A percentile compares a stretch with the other conserved stretches of the same genome.
These are phyloP conservation scores for Citrullus mucosospermus DNA, from an alignment of 306 rosid species.

Conservation along the genomic window DNA sequence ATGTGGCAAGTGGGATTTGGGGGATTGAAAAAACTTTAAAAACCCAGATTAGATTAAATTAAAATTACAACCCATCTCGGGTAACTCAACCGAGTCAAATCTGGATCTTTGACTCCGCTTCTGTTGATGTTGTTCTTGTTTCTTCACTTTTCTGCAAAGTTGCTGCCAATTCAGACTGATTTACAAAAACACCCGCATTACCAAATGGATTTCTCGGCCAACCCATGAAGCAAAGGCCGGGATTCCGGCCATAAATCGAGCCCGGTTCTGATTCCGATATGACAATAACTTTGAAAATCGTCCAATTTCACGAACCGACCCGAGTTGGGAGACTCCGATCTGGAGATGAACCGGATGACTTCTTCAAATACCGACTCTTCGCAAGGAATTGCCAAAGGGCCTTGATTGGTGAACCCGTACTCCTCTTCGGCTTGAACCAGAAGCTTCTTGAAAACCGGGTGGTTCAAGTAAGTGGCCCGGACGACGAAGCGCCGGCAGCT, in stretches of 20 bases:
- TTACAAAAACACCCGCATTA: slow-evolving; percentile 7
- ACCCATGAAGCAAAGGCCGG: slow-evolving; percentile 57
- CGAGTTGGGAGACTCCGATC: slow-evolving; percentile 32
- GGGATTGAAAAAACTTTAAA: background rate
- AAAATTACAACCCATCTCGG: background rate
- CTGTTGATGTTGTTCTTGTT: background rate
- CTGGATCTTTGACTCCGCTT: slow-evolving; percentile 12
- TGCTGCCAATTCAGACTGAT: background rate
- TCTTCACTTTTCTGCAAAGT: background rate
- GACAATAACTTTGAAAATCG: slow-evolving; percentile 47
- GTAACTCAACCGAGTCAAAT: slow-evolving; percentile 14
- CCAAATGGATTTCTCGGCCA: slow-evolving; percentile 53
- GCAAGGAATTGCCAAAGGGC: slow-evolving; percentile 77
- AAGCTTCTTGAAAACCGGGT: slow-evolving; percentile 75
- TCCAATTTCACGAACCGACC: slow-evolving; percentile 36
- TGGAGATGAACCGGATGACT: slow-evolving; percentile 42
- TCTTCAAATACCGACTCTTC: slow-evolving; percentile 65
- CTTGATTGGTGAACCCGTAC: slow-evolving; percentile 57
- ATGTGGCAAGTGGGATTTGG: background rate
- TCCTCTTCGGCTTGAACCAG: slow-evolving; percentile 66
- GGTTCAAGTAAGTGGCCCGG: slow-evolving; percentile 74
- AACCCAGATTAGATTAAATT: background rate
- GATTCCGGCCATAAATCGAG: slow-evolving; percentile 72
- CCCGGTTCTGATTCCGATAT: slow-evolving; percentile 28
- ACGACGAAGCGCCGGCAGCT: slow-evolving; percentile 49